phyloP scores from a whole-genome alignment of 2,329 filamentous ascomycete genomes.

The Lithohypha guttulata region DNA sequence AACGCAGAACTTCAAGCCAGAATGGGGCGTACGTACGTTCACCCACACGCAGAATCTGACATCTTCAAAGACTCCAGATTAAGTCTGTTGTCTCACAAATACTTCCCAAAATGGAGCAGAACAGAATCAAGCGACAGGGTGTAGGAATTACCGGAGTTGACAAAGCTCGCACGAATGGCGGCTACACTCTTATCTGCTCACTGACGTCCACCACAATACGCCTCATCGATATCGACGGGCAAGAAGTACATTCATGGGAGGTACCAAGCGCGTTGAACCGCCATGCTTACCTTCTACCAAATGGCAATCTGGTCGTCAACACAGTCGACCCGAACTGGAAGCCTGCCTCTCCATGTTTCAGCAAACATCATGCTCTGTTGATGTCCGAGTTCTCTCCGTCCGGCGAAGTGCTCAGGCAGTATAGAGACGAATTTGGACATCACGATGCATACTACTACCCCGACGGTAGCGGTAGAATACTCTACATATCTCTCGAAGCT shows the following conservation, averaged over 20 bases:
- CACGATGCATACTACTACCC: slow-evolving; percentile 38
- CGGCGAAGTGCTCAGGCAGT: slow-evolving; percentile 32
- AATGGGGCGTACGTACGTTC: no score
- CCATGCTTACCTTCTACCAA: slow-evolving; percentile 35
- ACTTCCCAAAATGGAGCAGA: slow-evolving; percentile 18
- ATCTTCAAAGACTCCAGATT: no score
- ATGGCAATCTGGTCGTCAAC: slow-evolving; percentile 37
- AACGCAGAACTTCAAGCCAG: no score
- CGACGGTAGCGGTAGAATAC: slow-evolving; percentile 30
- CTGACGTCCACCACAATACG: slow-evolving; percentile 31
- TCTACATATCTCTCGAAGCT: slow-evolving; percentile 36
- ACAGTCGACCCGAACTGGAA: slow-evolving; percentile 32
- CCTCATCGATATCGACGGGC: slow-evolving; percentile 32
- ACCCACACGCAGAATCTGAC: no score
- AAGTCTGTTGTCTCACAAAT: no score
- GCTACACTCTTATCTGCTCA: slow-evolving; percentile 34
- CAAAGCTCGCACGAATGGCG: slow-evolving; percentile 12
- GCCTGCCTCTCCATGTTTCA: slow-evolving; percentile 33
- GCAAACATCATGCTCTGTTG: slow-evolving; percentile 37
- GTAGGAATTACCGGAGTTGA: neutral
- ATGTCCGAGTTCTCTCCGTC: slow-evolving; percentile 34
- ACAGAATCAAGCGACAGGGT: neutral
- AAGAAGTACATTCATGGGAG: slow-evolving; percentile 35
- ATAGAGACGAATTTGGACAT: slow-evolving; percentile 33
- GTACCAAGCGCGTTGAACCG: slow-evolving; percentile 33